Conservation (phyloP, 2,329 filamentous ascomycete species). For the Paecilomyces sp. region DNA sequence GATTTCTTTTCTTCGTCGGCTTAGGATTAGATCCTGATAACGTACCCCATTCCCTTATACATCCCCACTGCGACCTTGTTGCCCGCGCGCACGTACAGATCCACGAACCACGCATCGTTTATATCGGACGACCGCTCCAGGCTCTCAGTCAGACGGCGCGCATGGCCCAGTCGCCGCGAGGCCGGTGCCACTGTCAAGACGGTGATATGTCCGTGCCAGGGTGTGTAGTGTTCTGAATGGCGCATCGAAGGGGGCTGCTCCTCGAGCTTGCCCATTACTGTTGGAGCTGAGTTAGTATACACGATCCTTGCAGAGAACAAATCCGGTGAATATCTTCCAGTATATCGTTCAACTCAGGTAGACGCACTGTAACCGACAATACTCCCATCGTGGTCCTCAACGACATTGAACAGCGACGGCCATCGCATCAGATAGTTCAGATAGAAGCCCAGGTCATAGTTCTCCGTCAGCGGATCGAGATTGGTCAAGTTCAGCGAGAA, state of each 20-base stretch:
- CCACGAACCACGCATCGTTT: conserved; percentile 87
- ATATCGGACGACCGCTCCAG: conserved; percentile 77
- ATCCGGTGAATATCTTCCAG: background rate
- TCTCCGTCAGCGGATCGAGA: conserved; percentile 93
- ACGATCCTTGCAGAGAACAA: background rate
- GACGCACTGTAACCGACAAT: conserved; percentile 87
- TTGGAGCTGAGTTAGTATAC: background rate
- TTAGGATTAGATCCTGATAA: background rate
- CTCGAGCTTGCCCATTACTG: conserved; percentile 96
- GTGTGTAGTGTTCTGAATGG: conserved; percentile 82
- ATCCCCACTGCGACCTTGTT: conserved; percentile 82
- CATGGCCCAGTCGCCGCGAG: conserved; percentile 78
- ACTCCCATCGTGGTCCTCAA: conserved; percentile 76
- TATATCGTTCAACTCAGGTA: background rate
- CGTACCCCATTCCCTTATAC: conserved; percentile 79
- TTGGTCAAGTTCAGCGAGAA: conserved; percentile 91
- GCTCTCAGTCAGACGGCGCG: conserved; percentile 71
- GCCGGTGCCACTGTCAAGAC: conserved; percentile 86
- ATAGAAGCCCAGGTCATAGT: conserved; percentile 93
- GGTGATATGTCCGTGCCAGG: conserved; percentile 98
- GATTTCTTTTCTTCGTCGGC: background rate
- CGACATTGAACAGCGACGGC: conserved; percentile 89
- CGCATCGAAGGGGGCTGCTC: conserved; percentile 69
- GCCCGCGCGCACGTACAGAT: conserved; percentile 84
- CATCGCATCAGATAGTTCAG: conserved; percentile 92